Evolutionary conservation across 257 asterid species (phyloP), one percentile per base, ranked within the genome.

Genomic region (Catharanthus roseus): DNA sequence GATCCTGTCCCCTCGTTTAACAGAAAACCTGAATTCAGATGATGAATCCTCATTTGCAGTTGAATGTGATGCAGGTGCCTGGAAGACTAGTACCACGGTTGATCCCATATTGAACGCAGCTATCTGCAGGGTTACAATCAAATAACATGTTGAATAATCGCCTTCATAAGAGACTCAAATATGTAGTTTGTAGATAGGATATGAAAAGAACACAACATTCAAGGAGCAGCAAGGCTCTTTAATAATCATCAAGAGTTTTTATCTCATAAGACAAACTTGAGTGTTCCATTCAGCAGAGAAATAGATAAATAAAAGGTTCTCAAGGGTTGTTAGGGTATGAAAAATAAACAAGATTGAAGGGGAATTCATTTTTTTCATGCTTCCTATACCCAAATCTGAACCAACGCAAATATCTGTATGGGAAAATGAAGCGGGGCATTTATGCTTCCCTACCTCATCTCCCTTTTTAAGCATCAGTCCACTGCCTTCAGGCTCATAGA

Each of bases 41-140:
- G 88, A 74, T 75, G 70, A 9, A 55, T 75, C 69, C 61, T 77
- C 69, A 54, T 63, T 77, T 39, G 66, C 62, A 44, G 79, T 47
- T 31, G 89, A 77, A 47, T 72, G 68, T 45, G 81, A 68, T 29
- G 70, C 79, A 2, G 96, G 97, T 70, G 97, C 97, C 87, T 91
- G 96, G 81, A 93, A 93, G 50, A 93, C 87, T n/a, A 93, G 74
- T 76, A 93, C 96, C 76, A 91, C 99, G 0, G 99, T 93, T 18
- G 99, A 93, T 67, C 99, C 99, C 97, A 93, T 88, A 77, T 89
- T 93, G 85, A 93, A 93, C 68, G 96, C 96, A 57, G 85, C 99
- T 56, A 93, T 75, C 99, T 91, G 89, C 79, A 81, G 66, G 38
- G 36, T 75, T 39, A 71, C 61, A 68, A 69, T 70, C 24, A 39